A percentile compares a stretch with the other conserved stretches of the same genome.
Evolutionary conservation across 2,329 filamentous ascomycete genomes (phyloP).

Genomic region (Epichloe sibirici): DNA sequence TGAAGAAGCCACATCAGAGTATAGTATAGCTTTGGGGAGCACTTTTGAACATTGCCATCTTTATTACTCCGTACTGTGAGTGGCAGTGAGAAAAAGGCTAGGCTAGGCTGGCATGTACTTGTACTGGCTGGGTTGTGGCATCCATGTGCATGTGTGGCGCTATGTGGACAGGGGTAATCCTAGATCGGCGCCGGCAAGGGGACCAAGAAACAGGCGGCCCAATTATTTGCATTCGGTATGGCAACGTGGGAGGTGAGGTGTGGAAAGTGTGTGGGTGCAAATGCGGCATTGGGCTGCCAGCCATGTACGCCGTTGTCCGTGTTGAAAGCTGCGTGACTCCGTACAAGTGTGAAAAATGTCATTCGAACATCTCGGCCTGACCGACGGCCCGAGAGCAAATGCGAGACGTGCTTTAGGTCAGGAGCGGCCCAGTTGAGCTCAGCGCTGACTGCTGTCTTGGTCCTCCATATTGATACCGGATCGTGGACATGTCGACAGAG

Average conservation of each 20-base stretch:
- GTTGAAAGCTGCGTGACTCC: not conserved
- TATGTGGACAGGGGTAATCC: conserved; percentile 15
- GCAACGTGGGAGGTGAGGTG: not conserved
- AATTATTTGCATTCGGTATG: not conserved
- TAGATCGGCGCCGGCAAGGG: conserved; percentile 13
- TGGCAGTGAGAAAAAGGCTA: not conserved
- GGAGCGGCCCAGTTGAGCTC: not conserved
- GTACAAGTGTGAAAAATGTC: too few species aligned
- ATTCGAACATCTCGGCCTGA: not conserved
- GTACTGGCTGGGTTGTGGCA: conserved; percentile 1
- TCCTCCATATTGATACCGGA: too few species aligned
- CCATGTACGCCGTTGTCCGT: not conserved
- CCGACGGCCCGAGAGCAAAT: not conserved
- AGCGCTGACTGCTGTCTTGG: too few species aligned
- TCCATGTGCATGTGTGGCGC: conserved; percentile 5
- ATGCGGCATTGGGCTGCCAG: not conserved
- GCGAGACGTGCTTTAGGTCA: not conserved
- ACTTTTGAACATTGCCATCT: too few species aligned
- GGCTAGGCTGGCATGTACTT: not conserved
- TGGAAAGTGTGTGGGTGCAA: not conserved
- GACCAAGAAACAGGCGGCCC: not conserved
- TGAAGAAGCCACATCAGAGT: too few species aligned
- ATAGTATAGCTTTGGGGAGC: too few species aligned
- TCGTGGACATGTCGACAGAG: too few species aligned
- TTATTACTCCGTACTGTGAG: too few species aligned